Evolutionary conservation across 2,329 filamentous ascomycete genomes (phyloP).

Genomic region (Penicillium verrucosum): DNA sequence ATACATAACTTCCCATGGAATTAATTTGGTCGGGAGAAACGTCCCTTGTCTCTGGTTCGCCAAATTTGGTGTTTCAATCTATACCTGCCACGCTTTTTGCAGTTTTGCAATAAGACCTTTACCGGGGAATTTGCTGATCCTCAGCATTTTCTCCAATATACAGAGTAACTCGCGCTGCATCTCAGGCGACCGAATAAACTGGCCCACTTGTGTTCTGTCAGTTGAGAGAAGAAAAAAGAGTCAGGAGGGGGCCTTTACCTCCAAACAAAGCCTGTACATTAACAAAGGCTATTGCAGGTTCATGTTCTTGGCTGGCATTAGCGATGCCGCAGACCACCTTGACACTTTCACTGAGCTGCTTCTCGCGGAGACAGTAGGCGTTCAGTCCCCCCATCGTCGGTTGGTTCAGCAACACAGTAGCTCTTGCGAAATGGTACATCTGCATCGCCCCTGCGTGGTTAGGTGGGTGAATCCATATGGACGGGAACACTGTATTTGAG

Average conservation of each 20-base stretch:
- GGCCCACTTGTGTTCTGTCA: conserved; percentile 7
- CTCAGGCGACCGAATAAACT: conserved; percentile 13
- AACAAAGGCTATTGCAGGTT: conserved; percentile 21
- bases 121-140: conserved; percentile 15
- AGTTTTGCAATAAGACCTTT: conserved; percentile 12
- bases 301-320: conserved; percentile 16
- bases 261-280: conserved; percentile 23
- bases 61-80: conserved; percentile 16
- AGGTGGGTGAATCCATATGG: conserved; percentile 52
- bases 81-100: conserved; percentile 8
- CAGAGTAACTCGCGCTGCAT: conserved; percentile 11
- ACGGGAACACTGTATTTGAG: conserved; percentile 27
- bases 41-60: neutral
- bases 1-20: neutral
- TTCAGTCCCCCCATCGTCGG: conserved; percentile 50
- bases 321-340: conserved; percentile 11
- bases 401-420: conserved; percentile 52
- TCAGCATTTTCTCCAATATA: conserved; percentile 12
- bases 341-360: conserved; percentile 16
- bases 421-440: conserved; percentile 51
- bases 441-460: conserved; percentile 50
- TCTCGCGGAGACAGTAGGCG: conserved; percentile 36
- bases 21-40: neutral
- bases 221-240: neutral
- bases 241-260: conserved; percentile 2